These are phyloP conservation scores for Backusella tuberculispora DNA, from an alignment of 192 early-diverging fungal genomes.

Conservation along the genomic window DNA sequence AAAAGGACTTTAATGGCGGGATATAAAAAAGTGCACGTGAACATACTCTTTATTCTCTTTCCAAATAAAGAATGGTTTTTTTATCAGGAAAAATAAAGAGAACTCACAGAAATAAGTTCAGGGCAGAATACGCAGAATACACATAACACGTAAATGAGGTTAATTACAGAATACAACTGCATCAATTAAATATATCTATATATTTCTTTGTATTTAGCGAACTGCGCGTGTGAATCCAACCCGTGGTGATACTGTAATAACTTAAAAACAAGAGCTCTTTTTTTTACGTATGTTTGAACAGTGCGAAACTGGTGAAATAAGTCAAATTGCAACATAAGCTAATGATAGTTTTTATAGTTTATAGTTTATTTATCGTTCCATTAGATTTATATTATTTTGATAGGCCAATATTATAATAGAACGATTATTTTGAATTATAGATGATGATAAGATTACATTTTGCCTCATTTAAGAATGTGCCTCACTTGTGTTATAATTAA, in stretches of 20 bases:
- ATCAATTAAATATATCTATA: neutral
- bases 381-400: neutral
- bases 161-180: neutral
- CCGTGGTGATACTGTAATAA: neutral
- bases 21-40: constrained; percentile 8
- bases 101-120: neutral
- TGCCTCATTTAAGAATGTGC: neutral
- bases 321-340: neutral
- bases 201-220: neutral
- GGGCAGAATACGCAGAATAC: neutral
- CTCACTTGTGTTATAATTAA: neutral
- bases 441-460: neutral
- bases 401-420: neutral
- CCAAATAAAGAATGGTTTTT: neutral
- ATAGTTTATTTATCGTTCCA: neutral
- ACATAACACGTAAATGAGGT: neutral
- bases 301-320: neutral
- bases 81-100: neutral
- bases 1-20: neutral
- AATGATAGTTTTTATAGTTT: neutral
- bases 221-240: constrained; percentile 1
- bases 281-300: neutral
- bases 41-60: constrained; percentile 5
- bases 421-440: neutral
- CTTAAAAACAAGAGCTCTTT: neutral